Evolutionary conservation across 495 filamentous ascomycete species (phyloP).

Genomic region (Aspergillus kassunensis): DNA sequence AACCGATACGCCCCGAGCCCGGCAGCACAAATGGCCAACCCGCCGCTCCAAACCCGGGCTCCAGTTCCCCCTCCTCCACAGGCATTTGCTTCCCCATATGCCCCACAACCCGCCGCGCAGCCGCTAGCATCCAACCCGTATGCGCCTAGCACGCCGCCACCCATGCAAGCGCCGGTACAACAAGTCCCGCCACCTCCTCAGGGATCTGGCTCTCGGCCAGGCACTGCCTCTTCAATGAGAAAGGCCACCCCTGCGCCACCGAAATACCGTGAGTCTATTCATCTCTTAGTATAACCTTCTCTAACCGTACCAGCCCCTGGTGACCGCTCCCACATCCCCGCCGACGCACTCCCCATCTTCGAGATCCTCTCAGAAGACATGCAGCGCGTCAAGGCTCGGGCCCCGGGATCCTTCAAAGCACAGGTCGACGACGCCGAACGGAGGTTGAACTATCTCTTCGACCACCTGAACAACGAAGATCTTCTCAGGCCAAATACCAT

Average conservation of each 20-base stretch:
- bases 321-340: constrained; percentile 86
- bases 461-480: constrained; percentile 94
- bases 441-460: constrained; percentile 83
- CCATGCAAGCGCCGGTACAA: constrained; percentile 29
- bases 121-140: constrained; percentile 43
- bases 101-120: constrained; percentile 41
- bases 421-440: constrained; percentile 93
- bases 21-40: constrained; percentile 47
- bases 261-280: constrained; percentile 61
- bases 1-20: constrained; percentile 87
- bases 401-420: constrained; percentile 73
- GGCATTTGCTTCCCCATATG: constrained; percentile 56
- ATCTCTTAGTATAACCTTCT: neutral
- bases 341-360: constrained; percentile 67
- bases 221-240: constrained; percentile 48
- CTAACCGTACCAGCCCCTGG: constrained; percentile 55
- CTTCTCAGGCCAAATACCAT: constrained; percentile 80
- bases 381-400: constrained; percentile 77
- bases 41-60: constrained; percentile 37
- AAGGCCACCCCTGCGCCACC: constrained; percentile 45
- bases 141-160: constrained; percentile 37
- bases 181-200: constrained; percentile 48
- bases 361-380: constrained; percentile 81
- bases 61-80: constrained; percentile 50
- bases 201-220: constrained; percentile 43